phyloP scores from a whole-genome alignment of 1,284 basidiomycete genomes.

The Cerioporus squamosus region DNA sequence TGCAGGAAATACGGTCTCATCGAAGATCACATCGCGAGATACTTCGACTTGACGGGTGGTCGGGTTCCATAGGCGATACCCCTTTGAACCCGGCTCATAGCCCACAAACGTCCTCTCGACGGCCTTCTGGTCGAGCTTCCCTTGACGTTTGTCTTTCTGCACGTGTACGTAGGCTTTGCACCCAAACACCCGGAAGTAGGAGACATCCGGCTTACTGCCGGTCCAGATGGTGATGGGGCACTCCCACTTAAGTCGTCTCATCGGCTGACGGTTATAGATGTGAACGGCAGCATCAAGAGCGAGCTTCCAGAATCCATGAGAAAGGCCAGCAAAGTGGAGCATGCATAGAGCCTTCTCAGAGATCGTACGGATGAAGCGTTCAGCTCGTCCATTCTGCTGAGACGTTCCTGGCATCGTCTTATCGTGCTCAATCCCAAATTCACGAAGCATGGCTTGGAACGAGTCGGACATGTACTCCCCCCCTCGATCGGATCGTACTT shows the following conservation, averaged over 20 bases:
- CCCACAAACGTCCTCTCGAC: constrained; percentile 13
- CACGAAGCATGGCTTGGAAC: not conserved
- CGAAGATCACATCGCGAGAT: constrained; percentile 9
- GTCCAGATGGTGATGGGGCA: constrained; percentile 10
- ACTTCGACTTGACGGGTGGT: constrained; percentile 11
- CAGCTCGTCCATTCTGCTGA: constrained; percentile 19
- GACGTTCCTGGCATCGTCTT: constrained; percentile 2
- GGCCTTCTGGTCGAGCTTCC: constrained; percentile 9
- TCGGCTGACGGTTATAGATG: constrained; percentile 9
- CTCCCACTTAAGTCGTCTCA: constrained; percentile 2
- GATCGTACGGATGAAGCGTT: constrained; percentile 17
- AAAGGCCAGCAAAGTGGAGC: constrained; percentile 10
- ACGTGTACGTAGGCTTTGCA: constrained; percentile 16
- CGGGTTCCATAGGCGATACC: constrained; percentile 17
- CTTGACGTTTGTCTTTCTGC: not conserved
- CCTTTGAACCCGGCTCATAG: constrained; percentile 14
- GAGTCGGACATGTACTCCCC: constrained; percentile 1
- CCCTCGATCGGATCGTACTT: constrained; percentile 9
- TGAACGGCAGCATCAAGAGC: constrained; percentile 1
- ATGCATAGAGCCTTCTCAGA: constrained; percentile 12
- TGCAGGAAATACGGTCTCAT: constrained; percentile 9
- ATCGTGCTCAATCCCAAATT: not conserved
- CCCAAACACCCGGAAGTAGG: constrained; percentile 20
- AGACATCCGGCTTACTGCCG: constrained; percentile 14
- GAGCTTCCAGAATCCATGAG: constrained; percentile 1